Evolutionary conservation across 176 grass and related monocot genomes (phyloP).

Genomic region (Typha latifolia): DNA sequence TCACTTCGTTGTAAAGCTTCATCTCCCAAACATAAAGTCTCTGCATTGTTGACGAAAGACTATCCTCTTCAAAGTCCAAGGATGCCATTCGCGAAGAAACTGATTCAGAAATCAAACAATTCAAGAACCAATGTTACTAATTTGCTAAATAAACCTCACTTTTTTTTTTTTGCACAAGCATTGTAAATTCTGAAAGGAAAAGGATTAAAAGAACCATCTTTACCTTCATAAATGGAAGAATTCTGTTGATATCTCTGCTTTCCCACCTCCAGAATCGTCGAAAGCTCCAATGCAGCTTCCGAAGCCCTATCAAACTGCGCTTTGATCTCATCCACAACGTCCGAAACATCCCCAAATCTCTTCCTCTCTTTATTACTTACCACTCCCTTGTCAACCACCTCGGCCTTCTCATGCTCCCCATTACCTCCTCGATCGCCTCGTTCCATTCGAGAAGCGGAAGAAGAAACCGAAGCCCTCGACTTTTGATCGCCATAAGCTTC

Average conservation of each 20-base stretch:
- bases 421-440: slow-evolving; percentile 6
- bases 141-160: neutral
- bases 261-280: slow-evolving; percentile 60
- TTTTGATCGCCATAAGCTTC: slow-evolving; percentile 31
- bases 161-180: neutral
- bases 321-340: slow-evolving; percentile 49
- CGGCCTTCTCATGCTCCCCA: slow-evolving; percentile 4
- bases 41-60: slow-evolving; percentile 54
- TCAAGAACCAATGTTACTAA: slow-evolving; percentile 2
- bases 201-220: slow-evolving; percentile 16
- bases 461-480: slow-evolving; percentile 8
- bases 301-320: slow-evolving; percentile 46
- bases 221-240: slow-evolving; percentile 48
- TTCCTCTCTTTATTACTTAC: slow-evolving; percentile 12
- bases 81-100: slow-evolving; percentile 64
- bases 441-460: slow-evolving; percentile 1
- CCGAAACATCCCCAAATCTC: slow-evolving; percentile 8
- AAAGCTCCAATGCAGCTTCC: slow-evolving; percentile 40
- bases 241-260: slow-evolving; percentile 40
- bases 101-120: slow-evolving; percentile 22
- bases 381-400: slow-evolving; percentile 42
- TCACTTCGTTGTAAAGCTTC: slow-evolving; percentile 86
- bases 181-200: neutral
- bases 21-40: slow-evolving; percentile 95
- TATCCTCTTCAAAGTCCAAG: slow-evolving; percentile 32